Conservation (phyloP, 805 yeast genomes). For the Lipomyces yamadae region DNA sequence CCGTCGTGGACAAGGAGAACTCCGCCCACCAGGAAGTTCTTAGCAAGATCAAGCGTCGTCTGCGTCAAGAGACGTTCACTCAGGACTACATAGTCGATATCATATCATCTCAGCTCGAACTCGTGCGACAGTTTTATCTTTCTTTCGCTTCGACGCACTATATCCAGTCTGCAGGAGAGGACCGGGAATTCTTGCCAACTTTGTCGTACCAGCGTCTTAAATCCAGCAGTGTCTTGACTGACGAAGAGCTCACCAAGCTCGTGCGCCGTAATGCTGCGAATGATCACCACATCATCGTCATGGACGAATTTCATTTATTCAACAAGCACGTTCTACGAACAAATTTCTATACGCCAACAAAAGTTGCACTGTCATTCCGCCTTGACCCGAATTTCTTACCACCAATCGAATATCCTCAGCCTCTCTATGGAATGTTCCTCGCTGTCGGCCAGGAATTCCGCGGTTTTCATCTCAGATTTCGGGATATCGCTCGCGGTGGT, state of each 20-base stretch:
- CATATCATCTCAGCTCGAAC: slow-evolving; percentile 67
- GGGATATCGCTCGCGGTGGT: slow-evolving; percentile 98
- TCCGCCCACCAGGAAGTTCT: slow-evolving; percentile 76
- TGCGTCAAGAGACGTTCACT: slow-evolving; percentile 91
- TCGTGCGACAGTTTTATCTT: slow-evolving; percentile 82
- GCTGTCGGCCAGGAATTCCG: slow-evolving; percentile 96
- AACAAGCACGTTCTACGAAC: slow-evolving; percentile 89
- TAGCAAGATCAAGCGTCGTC: slow-evolving; percentile 79
- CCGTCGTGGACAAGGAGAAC: slow-evolving; percentile 65
- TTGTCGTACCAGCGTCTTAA: slow-evolving; percentile 84
- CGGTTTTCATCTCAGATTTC: slow-evolving; percentile 95
- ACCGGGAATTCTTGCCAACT: slow-evolving; percentile 54
- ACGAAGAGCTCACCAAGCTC: slow-evolving; percentile 72
- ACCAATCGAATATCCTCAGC: slow-evolving; percentile 82
- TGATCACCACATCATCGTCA: slow-evolving; percentile 79
- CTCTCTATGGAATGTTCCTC: slow-evolving; percentile 92
- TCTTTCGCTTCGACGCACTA: slow-evolving; percentile 92
- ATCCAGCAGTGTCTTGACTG: slow-evolving; percentile 73
- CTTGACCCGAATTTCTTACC: slow-evolving; percentile 88
- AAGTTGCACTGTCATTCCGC: slow-evolving; percentile 93
- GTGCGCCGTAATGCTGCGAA: slow-evolving; percentile 70
- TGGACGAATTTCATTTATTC: slow-evolving; percentile 80
- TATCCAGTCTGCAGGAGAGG: slow-evolving; percentile 56
- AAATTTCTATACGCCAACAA: slow-evolving; percentile 89
- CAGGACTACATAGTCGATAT: slow-evolving; percentile 80